Base-by-base conservation (phyloP, 768 basidiomycete species). In the Multifurca ochricompacta region DNA sequence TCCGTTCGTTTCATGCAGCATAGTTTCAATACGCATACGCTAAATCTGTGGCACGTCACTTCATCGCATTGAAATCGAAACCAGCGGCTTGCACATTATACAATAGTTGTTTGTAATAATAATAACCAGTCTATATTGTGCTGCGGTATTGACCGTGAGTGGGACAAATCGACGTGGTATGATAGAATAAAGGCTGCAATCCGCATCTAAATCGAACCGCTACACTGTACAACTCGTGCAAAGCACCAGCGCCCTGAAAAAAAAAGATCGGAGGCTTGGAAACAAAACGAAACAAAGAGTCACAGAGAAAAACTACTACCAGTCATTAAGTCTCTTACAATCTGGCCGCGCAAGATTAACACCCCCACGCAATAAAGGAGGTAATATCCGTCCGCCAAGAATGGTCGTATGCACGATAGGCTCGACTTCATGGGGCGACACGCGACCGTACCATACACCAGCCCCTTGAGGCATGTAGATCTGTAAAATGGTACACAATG, bases 391-490 rank as follows among this genome's bases (percentile, higher is more conserved):
- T 2, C 95, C 95, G 18, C 79, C 75, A 52, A 93, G 75, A 58
- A 99, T 82, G 16, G 95, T 99, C 62, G 91, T 85, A 60, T 82
- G 78, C 43, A 93, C 91, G 51, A 94, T 83, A 5, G 84, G 79
- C 55, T 86, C 83, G 45, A 93, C 87, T 64, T 95, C 88, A 65
- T 91, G 86, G 7, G 94, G 84, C 23, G 87, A 86, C 6, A 96
- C 92, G 23, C 95, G 83, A 19, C 95, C 95, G 63, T 97, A 97
- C 85, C 92, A 97, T 27, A 97, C 77, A 35, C 83, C 82, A 21
- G 87, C 79, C 19, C 93, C 93, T 53, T 82, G 78, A 0, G 93
- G 92, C 42, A 83, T 89, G 68, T 90, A 85, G 64, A 97, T 89
- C 87, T 93, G 40, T 19, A 23, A n/a, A 23, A 18, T 3, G 13